Evolutionary conservation across 257 asterid species (phyloP), one percentile per base, ranked within the genome.

Genomic region (Rehmannia glutinosa): DNA sequence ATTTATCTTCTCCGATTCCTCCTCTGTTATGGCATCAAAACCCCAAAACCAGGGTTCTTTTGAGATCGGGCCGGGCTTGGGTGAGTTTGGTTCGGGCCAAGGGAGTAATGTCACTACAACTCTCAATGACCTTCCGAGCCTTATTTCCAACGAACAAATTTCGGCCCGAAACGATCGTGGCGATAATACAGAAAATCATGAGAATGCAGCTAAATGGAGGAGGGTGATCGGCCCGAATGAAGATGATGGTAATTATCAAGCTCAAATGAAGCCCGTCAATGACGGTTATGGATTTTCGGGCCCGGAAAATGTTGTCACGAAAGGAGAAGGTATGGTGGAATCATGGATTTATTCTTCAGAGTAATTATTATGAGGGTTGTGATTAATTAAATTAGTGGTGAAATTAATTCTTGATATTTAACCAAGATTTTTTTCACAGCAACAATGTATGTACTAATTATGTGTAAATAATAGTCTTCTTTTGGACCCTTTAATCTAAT

Each of bases 321-420:
- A 81, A 64, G 80, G 81, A 12, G 87, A 70, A 81, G 94, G 88
- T 77, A 81, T 69, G 87, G 73, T 77, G 80, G 96, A 87, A 70
- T 78, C 87, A 43, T 87, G 95, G 92, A 69, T 86, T 73, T 68
- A 78, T 82, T 86, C 85, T 71, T 84, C 88, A 68, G 90, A 86
- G 23, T 76, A 75, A 72, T 75, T 38, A 69, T 74, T 70, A 75
- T 80, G 77, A 61, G 43, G 66, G 66, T 66, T 51, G 70, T 77
- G 64, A 83, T 69, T 72, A 41, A 69, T 47, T 79, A 70, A 30
- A 3, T 11, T 62, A 69, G 69, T 63, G 62, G 59, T 69, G 75
- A 69, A 33, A 45, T 45, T 68, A 33, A 45, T 45, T 68, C 67
- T 55, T 69, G 65, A 54, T 79, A 64, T 66, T 55, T 77, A 81